Base-by-base conservation (phyloP, 306 rosid species). In the Dryas drummondii region DNA sequence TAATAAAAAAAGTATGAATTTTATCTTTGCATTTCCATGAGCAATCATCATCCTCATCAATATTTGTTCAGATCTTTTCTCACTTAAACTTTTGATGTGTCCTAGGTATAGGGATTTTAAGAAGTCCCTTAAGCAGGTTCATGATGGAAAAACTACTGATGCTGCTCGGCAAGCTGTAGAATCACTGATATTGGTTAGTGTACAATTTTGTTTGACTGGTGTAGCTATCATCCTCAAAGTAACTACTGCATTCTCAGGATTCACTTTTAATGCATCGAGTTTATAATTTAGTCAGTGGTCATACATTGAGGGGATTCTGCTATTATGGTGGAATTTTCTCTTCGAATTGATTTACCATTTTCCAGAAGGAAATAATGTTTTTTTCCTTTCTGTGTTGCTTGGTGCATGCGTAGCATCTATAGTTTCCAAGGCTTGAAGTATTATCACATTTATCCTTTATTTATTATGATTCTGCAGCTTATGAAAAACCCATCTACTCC, bases 401-500 rank as follows among this genome's bases (percentile, higher is more conserved):
- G 22, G 49, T 50, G 9, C 62, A 15, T 61, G 11, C 7, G 14
- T 14, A 12, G 49, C 47, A 48, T 64, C 15, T 16, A 17, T 52
- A 10, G 54, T 78, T 53, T 46, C 51, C n/a, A 55, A 56, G 45
- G 32, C 69, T 66, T 1, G 5, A 13, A 42, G n/a, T 45, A 5
- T 10, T 16, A 10, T 22, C 3, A 58, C 26, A 9, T 32, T 32
- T 32, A 32, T 32, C 2, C 37, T 32, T 57, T 5, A 54, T 57
- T 45, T 46, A 13, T 7, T 44, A 57, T 53, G 42, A 57, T 72
- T 72, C 53, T 78, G 85, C 91, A 94, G 98, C 92, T 94, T 51
- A 86, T 94, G 98, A 90, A 84, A 85, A 94, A 90, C 78, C 88
- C 93, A 53, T 91, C 97, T 5, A 94, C 97, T 55, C 98, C 98